Evolutionary conservation across 1,284 basidiomycete species (phyloP).

Genomic region (Leccinum variabile): DNA sequence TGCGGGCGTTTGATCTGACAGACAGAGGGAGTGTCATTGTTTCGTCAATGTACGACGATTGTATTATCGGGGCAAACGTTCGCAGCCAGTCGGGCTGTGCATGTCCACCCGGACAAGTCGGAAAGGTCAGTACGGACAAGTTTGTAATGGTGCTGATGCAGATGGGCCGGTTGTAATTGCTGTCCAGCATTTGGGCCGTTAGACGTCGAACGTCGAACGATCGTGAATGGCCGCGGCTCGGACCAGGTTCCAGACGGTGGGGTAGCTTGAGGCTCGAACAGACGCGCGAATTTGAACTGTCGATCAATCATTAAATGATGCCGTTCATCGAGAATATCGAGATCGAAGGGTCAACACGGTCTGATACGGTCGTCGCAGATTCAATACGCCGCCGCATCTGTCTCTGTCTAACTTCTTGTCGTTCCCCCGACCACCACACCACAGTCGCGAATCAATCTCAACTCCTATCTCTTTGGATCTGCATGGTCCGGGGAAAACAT

Average conservation of each 20-base stretch:
- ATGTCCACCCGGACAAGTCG: background rate
- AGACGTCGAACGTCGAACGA: background rate
- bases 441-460: conserved; percentile 4
- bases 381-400: background rate
- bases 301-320: conserved; percentile 11
- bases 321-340: conserved; percentile 3
- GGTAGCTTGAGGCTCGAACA: background rate
- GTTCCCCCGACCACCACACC: background rate
- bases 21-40: background rate
- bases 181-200: background rate
- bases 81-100: background rate
- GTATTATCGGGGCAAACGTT: conserved; percentile 6
- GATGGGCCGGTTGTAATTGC: background rate
- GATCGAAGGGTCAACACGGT: conserved; percentile 4
- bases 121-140: background rate
- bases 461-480: background rate
- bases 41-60: background rate
- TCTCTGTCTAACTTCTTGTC: background rate
- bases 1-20: background rate
- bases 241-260: background rate
- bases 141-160: background rate
- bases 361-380: background rate
- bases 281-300: background rate
- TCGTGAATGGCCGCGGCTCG: conserved; percentile 6
- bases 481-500: background rate